A percentile compares a stretch with the other conserved stretches of the same genome.
These are phyloP conservation scores for Penicillium salamii DNA, from an alignment of 495 filamentous ascomycete species.

Conservation along the genomic window DNA sequence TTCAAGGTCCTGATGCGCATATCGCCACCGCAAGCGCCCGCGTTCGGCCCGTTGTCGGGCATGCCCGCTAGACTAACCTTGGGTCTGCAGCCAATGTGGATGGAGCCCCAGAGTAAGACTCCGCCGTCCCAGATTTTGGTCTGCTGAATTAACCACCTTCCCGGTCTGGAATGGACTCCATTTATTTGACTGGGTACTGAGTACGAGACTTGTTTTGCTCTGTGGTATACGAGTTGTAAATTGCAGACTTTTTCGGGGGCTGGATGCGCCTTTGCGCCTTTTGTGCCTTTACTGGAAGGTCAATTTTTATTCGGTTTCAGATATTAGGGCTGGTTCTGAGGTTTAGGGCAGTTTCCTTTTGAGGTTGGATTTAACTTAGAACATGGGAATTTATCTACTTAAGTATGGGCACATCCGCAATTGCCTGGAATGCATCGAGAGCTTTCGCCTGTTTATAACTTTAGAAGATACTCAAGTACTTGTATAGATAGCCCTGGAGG, in stretches of 20 bases:
- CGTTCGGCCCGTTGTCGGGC: constrained; percentile 34
- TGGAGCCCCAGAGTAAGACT: constrained; percentile 7
- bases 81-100: constrained; percentile 15
- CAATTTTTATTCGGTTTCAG: too few relatives aligned
- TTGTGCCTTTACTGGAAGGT: too few relatives aligned
- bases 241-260: background rate
- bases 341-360: too few relatives aligned
- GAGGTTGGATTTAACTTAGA: too few relatives aligned
- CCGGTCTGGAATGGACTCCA: constrained; percentile 19
- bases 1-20: constrained; percentile 6
- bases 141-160: constrained; percentile 18
- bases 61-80: constrained; percentile 31
- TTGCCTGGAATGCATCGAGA: too few relatives aligned
- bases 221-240: constrained; percentile 1
- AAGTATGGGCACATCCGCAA: too few relatives aligned
- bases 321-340: too few relatives aligned
- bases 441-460: too few relatives aligned
- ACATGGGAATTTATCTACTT: too few relatives aligned
- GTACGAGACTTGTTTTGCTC: constrained; percentile 2
- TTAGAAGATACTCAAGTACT: too few relatives aligned
- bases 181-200: constrained; percentile 7
- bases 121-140: constrained; percentile 10
- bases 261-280: background rate
- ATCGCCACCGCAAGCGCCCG: constrained; percentile 20
- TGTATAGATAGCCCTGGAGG: too few relatives aligned